Conservation (phyloP, 2,329 filamentous ascomycete genomes). For the Arthrocladium fulminans region DNA sequence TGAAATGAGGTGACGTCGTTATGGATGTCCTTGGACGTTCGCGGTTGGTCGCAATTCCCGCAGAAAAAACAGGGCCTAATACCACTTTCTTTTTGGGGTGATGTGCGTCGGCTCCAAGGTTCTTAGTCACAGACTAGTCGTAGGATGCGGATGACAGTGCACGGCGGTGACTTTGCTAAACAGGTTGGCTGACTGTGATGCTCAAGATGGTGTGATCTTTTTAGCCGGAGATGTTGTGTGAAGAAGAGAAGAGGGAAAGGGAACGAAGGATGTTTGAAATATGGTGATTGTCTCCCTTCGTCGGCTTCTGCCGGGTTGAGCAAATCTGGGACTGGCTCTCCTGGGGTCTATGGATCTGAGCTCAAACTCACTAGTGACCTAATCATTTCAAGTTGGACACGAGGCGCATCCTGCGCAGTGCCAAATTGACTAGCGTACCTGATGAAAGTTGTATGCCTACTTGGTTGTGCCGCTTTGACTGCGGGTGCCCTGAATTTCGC, state of each 20-base stretch:
- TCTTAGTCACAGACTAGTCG: not conserved
- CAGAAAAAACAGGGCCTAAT: not conserved
- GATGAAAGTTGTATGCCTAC: not conserved
- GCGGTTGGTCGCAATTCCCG: not conserved
- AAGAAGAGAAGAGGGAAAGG: not conserved
- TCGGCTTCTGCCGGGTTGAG: not conserved
- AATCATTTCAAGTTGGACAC: not conserved
- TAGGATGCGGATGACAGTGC: not conserved
- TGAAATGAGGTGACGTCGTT: not conserved
- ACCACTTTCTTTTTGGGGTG: not conserved
- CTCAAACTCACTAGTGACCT: constrained; percentile 7
- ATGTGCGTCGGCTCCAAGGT: not conserved
- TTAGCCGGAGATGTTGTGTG: not conserved
- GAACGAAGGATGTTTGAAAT: not conserved
- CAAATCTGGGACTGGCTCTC: not conserved
- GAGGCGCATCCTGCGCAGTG: constrained; percentile 1
- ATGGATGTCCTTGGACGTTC: not conserved
- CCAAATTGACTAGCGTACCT: not conserved
- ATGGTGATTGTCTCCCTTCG: not conserved
- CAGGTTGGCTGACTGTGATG: not conserved
- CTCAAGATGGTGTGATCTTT: not conserved
- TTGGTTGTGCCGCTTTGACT: not conserved
- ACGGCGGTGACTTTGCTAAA: not conserved
- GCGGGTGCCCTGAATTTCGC: not conserved
- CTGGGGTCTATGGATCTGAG: not conserved